Conservation (phyloP, 257 asterid genomes). For the Linderniella brevidens region DNA sequence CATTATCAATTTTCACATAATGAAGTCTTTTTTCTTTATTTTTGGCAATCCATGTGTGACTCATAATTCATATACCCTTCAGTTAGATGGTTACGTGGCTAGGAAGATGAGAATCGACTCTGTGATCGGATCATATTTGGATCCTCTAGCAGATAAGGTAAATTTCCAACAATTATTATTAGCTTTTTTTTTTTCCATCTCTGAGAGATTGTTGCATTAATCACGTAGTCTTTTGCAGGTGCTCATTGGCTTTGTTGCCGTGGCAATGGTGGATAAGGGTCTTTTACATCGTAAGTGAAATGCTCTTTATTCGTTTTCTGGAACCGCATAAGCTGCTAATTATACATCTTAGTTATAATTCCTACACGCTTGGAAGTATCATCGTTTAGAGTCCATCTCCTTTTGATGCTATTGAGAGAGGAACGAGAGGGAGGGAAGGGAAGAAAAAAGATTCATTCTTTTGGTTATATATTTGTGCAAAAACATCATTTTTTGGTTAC, state of each 20-base stretch:
- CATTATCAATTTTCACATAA: no score
- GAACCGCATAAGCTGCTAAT: no score
- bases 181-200: constrained; percentile 1
- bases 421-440: no score
- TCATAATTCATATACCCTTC: constrained; percentile 14
- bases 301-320: constrained; percentile 1
- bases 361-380: no score
- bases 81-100: constrained; percentile 92
- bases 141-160: constrained; percentile 98
- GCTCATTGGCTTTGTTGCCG: constrained; percentile 68
- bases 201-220: constrained; percentile 4
- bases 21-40: neutral
- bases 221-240: constrained; percentile 28
- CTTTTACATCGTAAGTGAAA: constrained; percentile 65
- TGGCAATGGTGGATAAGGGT: constrained; percentile 82
- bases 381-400: no score
- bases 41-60: constrained; percentile 4
- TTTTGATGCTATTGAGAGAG: no score
- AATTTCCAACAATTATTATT: neutral
- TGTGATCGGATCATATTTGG: constrained; percentile 94
- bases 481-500: no score
- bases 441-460: no score
- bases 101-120: constrained; percentile 82
- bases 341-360: no score
- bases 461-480: no score